These are phyloP conservation scores for Oligophagozyma castellii DNA, from an alignment of 1,139 yeast species.

Conservation along the genomic window DNA sequence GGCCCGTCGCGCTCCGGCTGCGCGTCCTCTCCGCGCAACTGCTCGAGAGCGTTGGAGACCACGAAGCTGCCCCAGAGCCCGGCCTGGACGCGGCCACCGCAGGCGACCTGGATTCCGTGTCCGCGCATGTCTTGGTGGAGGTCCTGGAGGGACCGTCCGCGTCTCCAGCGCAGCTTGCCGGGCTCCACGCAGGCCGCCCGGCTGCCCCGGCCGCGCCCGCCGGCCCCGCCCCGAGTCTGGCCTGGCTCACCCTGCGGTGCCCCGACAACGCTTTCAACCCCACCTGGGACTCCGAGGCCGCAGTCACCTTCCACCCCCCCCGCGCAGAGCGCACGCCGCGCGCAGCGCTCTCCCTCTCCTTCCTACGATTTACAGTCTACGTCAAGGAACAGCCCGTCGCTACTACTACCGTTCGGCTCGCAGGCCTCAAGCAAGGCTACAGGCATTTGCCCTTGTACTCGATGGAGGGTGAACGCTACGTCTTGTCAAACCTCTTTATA, in stretches of 20 bases:
- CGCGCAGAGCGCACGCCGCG: background rate
- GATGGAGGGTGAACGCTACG: conserved; percentile 64
- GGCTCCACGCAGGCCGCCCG: conserved; percentile 25
- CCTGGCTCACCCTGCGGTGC: conserved; percentile 20
- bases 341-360: conserved; percentile 26
- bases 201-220: conserved; percentile 8
- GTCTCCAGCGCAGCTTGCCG: background rate
- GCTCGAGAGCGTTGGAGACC: conserved; percentile 49
- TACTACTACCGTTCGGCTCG: conserved; percentile 38
- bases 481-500: conserved; percentile 69
- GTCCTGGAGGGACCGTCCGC: background rate
- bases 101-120: background rate
- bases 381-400: conserved; percentile 40
- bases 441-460: conserved; percentile 70
- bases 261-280: conserved; percentile 73
- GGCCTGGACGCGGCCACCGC: background rate
- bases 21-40: conserved; percentile 70
- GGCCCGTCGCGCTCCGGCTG: conserved; percentile 9
- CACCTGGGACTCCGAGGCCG: conserved; percentile 49
- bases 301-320: conserved; percentile 27
- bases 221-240: no score
- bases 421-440: conserved; percentile 57
- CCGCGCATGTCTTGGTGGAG: background rate
- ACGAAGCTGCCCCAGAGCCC: background rate
- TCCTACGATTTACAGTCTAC: conserved; percentile 38